A percentile compares a stretch with the other conserved stretches of the same genome.
Conservation (phyloP, 805 yeast species). For the Starmerella stellata region DNA sequence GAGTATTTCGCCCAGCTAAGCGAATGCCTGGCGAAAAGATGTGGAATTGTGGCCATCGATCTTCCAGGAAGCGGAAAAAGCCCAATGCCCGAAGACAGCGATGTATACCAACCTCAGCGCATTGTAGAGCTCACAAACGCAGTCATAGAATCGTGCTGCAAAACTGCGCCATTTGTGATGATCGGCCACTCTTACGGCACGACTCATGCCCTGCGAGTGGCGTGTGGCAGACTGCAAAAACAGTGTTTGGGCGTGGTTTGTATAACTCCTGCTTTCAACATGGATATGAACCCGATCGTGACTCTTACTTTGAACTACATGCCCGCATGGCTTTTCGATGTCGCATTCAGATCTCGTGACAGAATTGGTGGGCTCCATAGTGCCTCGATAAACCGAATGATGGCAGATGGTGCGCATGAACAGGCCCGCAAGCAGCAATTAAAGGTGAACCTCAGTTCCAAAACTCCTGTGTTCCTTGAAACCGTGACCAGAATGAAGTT, state of each 20-base stretch:
- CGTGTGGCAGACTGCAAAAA: slow-evolving; percentile 5
- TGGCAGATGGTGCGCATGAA: slow-evolving; percentile 24
- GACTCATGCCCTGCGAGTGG: slow-evolving; percentile 26
- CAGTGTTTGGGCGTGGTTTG: slow-evolving; percentile 22
- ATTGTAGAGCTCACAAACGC: slow-evolving; percentile 7
- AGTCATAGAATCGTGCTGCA: slow-evolving; percentile 10
- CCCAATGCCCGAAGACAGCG: slow-evolving; percentile 20
- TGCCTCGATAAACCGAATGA: slow-evolving; percentile 39
- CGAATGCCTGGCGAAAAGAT: slow-evolving; percentile 41
- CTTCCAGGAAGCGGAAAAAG: slow-evolving; percentile 70
- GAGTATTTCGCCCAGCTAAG: slow-evolving; percentile 66
- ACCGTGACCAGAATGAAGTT: slow-evolving; percentile 36
- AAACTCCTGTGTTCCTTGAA: slow-evolving; percentile 35
- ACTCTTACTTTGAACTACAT: neutral
- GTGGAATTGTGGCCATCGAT: slow-evolving; percentile 53
- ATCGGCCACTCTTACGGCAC: slow-evolving; percentile 68
- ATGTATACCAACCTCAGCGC: slow-evolving; percentile 8
- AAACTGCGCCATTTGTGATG: slow-evolving; percentile 17
- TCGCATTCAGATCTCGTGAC: slow-evolving; percentile 36
- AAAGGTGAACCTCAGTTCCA: slow-evolving; percentile 52
- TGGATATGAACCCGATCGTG: slow-evolving; percentile 1
- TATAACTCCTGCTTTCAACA: slow-evolving; percentile 23
- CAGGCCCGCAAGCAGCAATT: slow-evolving; percentile 39
- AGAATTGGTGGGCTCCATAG: slow-evolving; percentile 46
- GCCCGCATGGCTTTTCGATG: slow-evolving; percentile 29